Evolutionary conservation across 2,329 filamentous ascomycete species (phyloP).

Genomic region (Balansia obtecta): DNA sequence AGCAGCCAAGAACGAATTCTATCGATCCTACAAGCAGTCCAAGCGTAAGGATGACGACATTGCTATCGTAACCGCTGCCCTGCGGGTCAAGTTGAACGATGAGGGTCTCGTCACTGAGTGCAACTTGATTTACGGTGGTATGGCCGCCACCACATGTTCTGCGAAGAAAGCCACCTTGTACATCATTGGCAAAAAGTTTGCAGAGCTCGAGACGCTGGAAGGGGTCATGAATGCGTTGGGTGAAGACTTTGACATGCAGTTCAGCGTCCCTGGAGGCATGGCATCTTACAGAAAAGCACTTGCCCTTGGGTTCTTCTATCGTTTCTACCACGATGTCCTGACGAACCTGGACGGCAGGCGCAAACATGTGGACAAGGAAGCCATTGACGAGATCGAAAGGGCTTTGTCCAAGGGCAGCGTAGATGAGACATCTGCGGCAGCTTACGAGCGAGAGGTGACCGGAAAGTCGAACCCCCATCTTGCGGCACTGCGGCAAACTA

Average conservation of each 20-base stretch:
- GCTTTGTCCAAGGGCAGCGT: slow-evolving; percentile 69
- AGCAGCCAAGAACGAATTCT: slow-evolving; percentile 63
- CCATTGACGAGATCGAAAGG: slow-evolving; percentile 73
- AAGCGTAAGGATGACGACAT: slow-evolving; percentile 98
- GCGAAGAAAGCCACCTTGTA: slow-evolving; percentile 68
- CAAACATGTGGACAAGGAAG: slow-evolving; percentile 52
- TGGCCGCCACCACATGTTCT: slow-evolving; percentile 84
- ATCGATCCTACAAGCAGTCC: slow-evolving; percentile 87
- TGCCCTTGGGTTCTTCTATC: slow-evolving; percentile 89
- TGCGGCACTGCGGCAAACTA: slow-evolving; percentile 84
- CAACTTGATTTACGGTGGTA: slow-evolving; percentile 83
- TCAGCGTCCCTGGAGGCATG: slow-evolving; percentile 93
- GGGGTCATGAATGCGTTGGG: slow-evolving; percentile 84
- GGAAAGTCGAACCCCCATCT: slow-evolving; percentile 82
- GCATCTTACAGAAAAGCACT: slow-evolving; percentile 87
- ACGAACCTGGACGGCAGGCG: slow-evolving; percentile 40
- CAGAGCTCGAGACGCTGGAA: slow-evolving; percentile 73
- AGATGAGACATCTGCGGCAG: slow-evolving; percentile 60
- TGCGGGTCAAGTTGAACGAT: slow-evolving; percentile 61
- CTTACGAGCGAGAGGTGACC: slow-evolving; percentile 71
- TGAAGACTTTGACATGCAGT: slow-evolving; percentile 75
- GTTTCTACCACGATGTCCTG: slow-evolving; percentile 87
- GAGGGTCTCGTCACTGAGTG: slow-evolving; percentile 58
- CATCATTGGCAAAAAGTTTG: slow-evolving; percentile 65
- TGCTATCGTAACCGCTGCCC: slow-evolving; percentile 83